phyloP scores from a whole-genome alignment of 139 green algal genomes.

The Tetradesmus obliquus region DNA sequence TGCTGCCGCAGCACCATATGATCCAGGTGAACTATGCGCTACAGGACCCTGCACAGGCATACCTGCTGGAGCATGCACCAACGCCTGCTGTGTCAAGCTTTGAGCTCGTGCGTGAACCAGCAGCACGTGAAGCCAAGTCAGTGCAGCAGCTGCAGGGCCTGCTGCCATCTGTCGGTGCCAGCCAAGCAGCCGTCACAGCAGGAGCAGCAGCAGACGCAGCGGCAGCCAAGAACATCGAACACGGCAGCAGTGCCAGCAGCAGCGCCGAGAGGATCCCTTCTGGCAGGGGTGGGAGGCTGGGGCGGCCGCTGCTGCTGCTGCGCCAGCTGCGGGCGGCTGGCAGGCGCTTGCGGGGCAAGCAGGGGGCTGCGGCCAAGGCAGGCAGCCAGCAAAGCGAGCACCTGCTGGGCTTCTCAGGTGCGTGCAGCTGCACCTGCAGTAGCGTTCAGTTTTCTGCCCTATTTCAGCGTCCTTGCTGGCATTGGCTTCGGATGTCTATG shows the following conservation, averaged over 20 bases:
- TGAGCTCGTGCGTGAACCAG: background rate
- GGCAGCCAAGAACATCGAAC: background rate
- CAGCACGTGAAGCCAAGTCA: background rate
- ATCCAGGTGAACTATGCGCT: conserved; percentile 29
- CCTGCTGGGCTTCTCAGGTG: conserved; percentile 20
- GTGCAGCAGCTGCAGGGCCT: background rate
- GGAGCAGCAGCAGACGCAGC: background rate
- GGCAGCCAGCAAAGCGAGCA: conserved; percentile 11
- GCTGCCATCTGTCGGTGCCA: background rate
- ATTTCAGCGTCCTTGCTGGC: too few relatives aligned
- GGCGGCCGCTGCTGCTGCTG: background rate
- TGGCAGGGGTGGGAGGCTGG: background rate
- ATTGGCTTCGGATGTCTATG: too few relatives aligned
- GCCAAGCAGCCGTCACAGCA: background rate
- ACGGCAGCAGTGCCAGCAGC: conserved; percentile 7
- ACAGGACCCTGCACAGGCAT: background rate
- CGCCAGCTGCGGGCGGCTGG: conserved; percentile 8
- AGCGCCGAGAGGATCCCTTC: background rate
- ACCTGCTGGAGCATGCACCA: background rate
- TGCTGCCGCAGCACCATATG: conserved; percentile 4
- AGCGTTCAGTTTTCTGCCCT: too few relatives aligned
- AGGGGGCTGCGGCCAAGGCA: background rate
- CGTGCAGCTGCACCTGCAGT: background rate
- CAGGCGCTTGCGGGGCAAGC: background rate
- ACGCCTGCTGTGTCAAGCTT: background rate